These are phyloP conservation scores for Nevesoporus exiguus DNA, from an alignment of 768 basidiomycete genomes.

Conservation along the genomic window DNA sequence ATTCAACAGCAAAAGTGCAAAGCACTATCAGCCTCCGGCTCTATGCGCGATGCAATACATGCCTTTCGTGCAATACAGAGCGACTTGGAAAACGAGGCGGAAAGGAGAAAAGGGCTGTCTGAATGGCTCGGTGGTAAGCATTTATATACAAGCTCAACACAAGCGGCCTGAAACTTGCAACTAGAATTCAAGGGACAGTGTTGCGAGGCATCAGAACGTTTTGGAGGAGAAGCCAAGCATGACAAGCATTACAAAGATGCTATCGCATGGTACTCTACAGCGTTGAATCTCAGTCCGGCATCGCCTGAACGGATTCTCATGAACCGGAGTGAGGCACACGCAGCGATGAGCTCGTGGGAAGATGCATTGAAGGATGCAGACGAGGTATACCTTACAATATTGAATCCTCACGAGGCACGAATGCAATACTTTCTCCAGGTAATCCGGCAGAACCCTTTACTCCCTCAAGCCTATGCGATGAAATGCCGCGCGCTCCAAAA, in stretches of 20 bases:
- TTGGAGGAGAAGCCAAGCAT: slow-evolving; percentile 4
- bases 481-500: slow-evolving; percentile 1
- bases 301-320: not conserved
- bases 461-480: slow-evolving; percentile 1
- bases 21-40: not conserved
- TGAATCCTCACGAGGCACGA: not conserved
- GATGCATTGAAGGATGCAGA: slow-evolving; percentile 5
- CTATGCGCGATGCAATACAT: not conserved
- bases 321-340: slow-evolving; percentile 10
- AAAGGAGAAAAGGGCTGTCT: not conserved
- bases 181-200: slow-evolving; percentile 1
- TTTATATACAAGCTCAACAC: not conserved
- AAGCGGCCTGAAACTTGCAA: not conserved
- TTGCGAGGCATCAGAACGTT: not conserved
- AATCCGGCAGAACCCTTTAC: not conserved
- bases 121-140: slow-evolving; percentile 5
- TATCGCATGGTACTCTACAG: not conserved
- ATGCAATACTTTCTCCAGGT: not conserved
- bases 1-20: slow-evolving; percentile 1
- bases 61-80: not conserved
- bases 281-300: not conserved
- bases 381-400: not conserved
- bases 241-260: not conserved
- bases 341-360: slow-evolving; percentile 1
- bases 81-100: not conserved